A percentile compares a stretch with the other conserved stretches of the same genome.
These are phyloP conservation scores for Coemansia sp. DNA, from an alignment of 192 early-diverging fungal genomes.

Conservation along the genomic window DNA sequence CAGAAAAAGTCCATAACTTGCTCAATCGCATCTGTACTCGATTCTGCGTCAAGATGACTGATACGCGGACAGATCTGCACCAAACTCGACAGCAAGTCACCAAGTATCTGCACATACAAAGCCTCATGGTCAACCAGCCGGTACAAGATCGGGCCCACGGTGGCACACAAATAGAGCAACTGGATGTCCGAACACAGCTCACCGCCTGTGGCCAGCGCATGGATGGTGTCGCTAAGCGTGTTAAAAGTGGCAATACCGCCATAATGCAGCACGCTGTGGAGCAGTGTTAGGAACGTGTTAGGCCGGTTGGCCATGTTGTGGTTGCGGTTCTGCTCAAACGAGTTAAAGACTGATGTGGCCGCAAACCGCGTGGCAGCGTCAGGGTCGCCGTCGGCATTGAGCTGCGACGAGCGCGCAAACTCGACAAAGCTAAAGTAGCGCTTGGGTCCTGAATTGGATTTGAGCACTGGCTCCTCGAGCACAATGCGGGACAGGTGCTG, in stretches of 20 bases:
- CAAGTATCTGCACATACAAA: slow-evolving; percentile 45
- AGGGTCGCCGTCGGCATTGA: not conserved
- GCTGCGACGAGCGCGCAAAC: slow-evolving; percentile 25
- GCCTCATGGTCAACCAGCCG: slow-evolving; percentile 58
- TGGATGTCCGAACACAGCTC: slow-evolving; percentile 67
- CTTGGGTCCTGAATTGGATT: slow-evolving; percentile 52
- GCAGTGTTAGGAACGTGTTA: slow-evolving; percentile 70
- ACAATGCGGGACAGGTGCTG: slow-evolving; percentile 63
- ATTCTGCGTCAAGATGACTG: slow-evolving; percentile 14
- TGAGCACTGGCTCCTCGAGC: slow-evolving; percentile 60
- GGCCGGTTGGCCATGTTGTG: slow-evolving; percentile 65
- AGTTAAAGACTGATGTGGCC: slow-evolving; percentile 65
- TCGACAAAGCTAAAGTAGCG: slow-evolving; percentile 56
- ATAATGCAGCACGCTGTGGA: slow-evolving; percentile 74
- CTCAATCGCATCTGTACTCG: slow-evolving; percentile 48
- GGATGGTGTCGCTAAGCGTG: slow-evolving; percentile 47
- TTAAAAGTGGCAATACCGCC: slow-evolving; percentile 65
- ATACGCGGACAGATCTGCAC: slow-evolving; percentile 44
- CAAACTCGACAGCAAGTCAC: slow-evolving; percentile 41
- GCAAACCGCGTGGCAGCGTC: slow-evolving; percentile 33
- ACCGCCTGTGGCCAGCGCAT: slow-evolving; percentile 33
- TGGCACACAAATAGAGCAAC: slow-evolving; percentile 67
- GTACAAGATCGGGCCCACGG: slow-evolving; percentile 71
- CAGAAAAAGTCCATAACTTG: slow-evolving; percentile 57
- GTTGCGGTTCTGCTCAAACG: slow-evolving; percentile 55